Conservation (phyloP, 441 rosid genomes). For the Capsella rubella region DNA sequence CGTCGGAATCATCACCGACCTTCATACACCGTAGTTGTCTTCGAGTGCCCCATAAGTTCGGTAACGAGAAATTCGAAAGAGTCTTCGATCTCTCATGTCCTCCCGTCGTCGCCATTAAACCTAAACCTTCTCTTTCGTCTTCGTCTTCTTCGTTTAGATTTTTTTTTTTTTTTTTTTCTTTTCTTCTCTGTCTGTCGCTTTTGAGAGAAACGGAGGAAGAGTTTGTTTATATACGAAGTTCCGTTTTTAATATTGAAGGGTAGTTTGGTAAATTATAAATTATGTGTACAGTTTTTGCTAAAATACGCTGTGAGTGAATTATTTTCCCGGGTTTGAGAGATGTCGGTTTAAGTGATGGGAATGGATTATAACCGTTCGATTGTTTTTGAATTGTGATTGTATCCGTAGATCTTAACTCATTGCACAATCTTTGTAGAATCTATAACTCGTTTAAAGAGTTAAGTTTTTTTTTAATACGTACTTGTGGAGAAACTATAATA, state of each 20-base stretch:
- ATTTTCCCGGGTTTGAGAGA: conserved; percentile 47
- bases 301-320: conserved; percentile 13
- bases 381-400: background rate
- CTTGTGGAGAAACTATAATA: too few relatives aligned
- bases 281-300: background rate
- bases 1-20: conserved; percentile 17
- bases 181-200: background rate
- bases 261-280: background rate
- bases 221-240: conserved; percentile 20
- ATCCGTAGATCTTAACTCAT: conserved; percentile 30
- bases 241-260: conserved; percentile 23
- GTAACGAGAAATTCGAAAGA: conserved; percentile 78
- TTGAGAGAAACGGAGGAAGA: conserved; percentile 1
- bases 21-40: conserved; percentile 68
- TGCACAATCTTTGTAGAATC: background rate
- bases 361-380: conserved; percentile 49
- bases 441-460: too few relatives aligned
- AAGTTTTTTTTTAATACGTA: too few relatives aligned
- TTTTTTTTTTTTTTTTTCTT: background rate
- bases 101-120: conserved; percentile 57
- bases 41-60: conserved; percentile 82
- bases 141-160: background rate
- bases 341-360: conserved; percentile 46
- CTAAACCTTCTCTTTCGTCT: background rate
- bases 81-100: conserved; percentile 64